phyloP scores from a whole-genome alignment of 257 asterid genomes.

The Solanum neorickii region DNA sequence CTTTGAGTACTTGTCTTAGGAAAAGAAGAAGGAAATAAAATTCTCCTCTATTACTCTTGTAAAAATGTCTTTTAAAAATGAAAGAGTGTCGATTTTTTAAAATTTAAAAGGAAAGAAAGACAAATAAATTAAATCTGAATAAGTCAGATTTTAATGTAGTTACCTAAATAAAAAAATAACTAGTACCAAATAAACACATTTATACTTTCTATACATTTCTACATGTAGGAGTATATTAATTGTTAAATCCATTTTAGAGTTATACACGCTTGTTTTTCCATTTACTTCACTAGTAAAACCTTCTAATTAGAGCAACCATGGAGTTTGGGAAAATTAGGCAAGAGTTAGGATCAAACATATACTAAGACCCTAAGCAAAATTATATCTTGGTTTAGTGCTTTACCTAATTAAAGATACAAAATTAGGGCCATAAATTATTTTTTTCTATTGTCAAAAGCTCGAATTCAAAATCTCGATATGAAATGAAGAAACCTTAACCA shows the following conservation, averaged over 20 bases:
- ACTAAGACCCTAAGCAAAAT: not conserved
- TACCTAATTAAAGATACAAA: not conserved
- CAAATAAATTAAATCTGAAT: no score
- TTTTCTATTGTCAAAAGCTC: not conserved
- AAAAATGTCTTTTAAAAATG: no score
- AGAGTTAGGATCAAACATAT: not conserved
- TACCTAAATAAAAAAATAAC: not conserved
- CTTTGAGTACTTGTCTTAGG: not conserved
- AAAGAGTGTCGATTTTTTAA: no score
- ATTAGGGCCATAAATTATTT: not conserved
- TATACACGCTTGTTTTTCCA: not conserved
- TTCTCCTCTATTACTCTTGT: no score
- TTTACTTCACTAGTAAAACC: not conserved
- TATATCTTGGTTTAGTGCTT: not conserved
- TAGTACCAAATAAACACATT: not conserved
- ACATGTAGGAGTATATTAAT: not conserved
- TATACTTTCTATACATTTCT: not conserved
- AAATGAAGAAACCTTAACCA: not conserved
- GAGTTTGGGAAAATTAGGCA: not conserved
- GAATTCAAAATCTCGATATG: not conserved
- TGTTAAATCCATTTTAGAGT: not conserved
- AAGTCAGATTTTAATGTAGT: no score
- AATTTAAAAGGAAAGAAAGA: no score
- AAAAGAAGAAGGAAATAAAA: no score
- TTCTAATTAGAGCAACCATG: not conserved